Base-by-base conservation (phyloP, 2,329 filamentous ascomycete genomes). In the Beauveria sp. region DNA sequence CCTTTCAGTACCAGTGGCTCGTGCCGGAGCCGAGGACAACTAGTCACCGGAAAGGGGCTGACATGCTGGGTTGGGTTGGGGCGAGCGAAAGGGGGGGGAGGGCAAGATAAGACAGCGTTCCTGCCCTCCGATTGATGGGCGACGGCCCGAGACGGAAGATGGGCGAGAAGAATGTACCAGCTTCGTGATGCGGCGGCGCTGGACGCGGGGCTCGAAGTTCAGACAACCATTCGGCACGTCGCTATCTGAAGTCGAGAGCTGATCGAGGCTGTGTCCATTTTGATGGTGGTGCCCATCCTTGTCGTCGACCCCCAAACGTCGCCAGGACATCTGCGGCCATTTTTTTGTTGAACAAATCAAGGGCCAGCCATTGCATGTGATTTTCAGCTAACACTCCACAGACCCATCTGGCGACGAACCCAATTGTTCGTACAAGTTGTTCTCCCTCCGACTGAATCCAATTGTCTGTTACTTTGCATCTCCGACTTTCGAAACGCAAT, bases 321-420 rank as follows among this genome's bases (percentile, higher is more conserved):
- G 34, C 48, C 48, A 51, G 31, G n/a, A 20, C 24, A 50, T 6
- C 18, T 31, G 16, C 9, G 18, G 34, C 18, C 38, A 45, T 18
- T 31, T 60, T 58, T 59, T 60, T 60, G 57, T 60, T 60, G 57
- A 60, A 60, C 57, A 60, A 60, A 40, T 60, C 57, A 51, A 31
- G 38, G 46, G 46, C 34, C 5, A 4, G 24, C 10, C 3, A 43
- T 59, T 60, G 57, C 57, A 60, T 60, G 57, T 60, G 57, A 60
- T 60, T 51, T 50, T 60, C 48, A 60, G 58, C 58, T 40, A 53
- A 20, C 58, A 48, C 58, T 54, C 58, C 58, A 60, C 58, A 53
- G 49, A 38, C 58, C 58, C 58, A 53, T 60, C 49, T 12, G 3
- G 20, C 49, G 49, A 53, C 58, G 28, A 60, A 52, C 49, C 58